Evolutionary conservation across 805 yeast genomes (phyloP).

Genomic region (Geotrichum ghanense): DNA sequence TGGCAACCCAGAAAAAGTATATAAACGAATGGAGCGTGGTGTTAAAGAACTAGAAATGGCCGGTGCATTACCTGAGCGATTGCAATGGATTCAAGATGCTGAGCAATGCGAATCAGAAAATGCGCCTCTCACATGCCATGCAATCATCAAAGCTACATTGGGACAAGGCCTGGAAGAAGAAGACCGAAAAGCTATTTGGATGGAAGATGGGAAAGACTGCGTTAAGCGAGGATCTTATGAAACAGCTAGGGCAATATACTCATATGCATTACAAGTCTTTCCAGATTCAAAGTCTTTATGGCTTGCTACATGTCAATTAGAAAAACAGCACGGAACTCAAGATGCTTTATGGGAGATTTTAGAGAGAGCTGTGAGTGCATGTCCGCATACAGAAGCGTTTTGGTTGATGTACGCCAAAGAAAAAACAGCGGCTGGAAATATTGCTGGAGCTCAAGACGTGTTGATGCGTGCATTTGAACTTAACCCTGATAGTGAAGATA

Average conservation of each 20-base stretch:
- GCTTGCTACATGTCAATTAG: slow-evolving; percentile 21
- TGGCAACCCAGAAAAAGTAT: slow-evolving; percentile 32
- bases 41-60: slow-evolving; percentile 30
- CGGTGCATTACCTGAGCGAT: slow-evolving; percentile 26
- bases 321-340: slow-evolving; percentile 17
- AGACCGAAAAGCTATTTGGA: slow-evolving; percentile 23
- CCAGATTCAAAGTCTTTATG: slow-evolving; percentile 31
- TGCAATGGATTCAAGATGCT: slow-evolving; percentile 49
- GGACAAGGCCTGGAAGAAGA: slow-evolving; percentile 24
- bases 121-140: slow-evolving; percentile 36
- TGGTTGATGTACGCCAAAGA: slow-evolving; percentile 67
- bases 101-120: slow-evolving; percentile 38
- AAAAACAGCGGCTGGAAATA: slow-evolving; percentile 41
- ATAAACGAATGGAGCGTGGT: slow-evolving; percentile 39
- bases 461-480: slow-evolving; percentile 36
- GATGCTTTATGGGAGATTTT: slow-evolving; percentile 34
- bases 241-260: slow-evolving; percentile 38
- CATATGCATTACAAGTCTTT: slow-evolving; percentile 32
- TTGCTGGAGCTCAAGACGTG: slow-evolving; percentile 41
- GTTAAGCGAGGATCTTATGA: slow-evolving; percentile 18
- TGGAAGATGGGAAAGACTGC: slow-evolving; percentile 28
- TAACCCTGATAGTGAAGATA: slow-evolving; percentile 37
- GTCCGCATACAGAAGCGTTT: slow-evolving; percentile 41
- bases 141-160: slow-evolving; percentile 38
- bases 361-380: slow-evolving; percentile 38